Evolutionary conservation across 164 flowering plant species (phyloP).

Genomic region (Nymphaea thermarum): DNA sequence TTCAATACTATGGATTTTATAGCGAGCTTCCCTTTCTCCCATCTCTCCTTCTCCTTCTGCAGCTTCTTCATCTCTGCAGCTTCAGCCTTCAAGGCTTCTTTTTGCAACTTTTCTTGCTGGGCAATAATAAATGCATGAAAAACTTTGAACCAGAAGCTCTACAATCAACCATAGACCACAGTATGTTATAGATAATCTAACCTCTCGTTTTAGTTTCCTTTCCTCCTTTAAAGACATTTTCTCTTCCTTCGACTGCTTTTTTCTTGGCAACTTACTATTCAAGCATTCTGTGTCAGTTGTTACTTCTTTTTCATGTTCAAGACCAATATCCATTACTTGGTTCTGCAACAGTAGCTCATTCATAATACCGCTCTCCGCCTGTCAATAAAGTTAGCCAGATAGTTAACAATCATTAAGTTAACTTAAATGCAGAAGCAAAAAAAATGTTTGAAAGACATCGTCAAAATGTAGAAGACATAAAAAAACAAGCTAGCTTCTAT

Average conservation of each 20-base stretch:
- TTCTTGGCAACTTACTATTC: conserved; percentile 20
- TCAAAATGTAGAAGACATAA: too few relatives aligned
- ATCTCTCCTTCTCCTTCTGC: conserved; percentile 63
- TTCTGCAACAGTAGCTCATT: conserved; percentile 21
- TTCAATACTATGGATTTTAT: conserved; percentile 66
- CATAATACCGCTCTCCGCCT: conserved; percentile 17
- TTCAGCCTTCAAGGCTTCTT: conserved; percentile 72
- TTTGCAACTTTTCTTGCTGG: conserved; percentile 71
- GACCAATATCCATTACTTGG: conserved; percentile 9
- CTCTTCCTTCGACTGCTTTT: conserved; percentile 46
- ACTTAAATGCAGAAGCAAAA: too few relatives aligned
- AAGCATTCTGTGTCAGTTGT: conserved; percentile 15
- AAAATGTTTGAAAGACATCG: too few relatives aligned
- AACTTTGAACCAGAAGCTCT: not conserved
- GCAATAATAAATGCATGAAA: not conserved
- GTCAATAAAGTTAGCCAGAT: not conserved
- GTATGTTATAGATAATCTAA: conserved; percentile 12
- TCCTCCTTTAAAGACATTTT: conserved; percentile 41
- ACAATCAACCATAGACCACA: not conserved
- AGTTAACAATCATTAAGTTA: not conserved
- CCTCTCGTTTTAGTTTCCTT: conserved; percentile 56
- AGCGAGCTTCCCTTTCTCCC: conserved; percentile 89
- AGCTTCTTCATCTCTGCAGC: conserved; percentile 55
- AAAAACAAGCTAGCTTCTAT: too few relatives aligned
- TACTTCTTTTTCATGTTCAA: conserved; percentile 3